Evolutionary conservation across 768 basidiomycete species (phyloP), one percentile per base, ranked within the genome.

Genomic region (Kwoniella mangroviensis): DNA sequence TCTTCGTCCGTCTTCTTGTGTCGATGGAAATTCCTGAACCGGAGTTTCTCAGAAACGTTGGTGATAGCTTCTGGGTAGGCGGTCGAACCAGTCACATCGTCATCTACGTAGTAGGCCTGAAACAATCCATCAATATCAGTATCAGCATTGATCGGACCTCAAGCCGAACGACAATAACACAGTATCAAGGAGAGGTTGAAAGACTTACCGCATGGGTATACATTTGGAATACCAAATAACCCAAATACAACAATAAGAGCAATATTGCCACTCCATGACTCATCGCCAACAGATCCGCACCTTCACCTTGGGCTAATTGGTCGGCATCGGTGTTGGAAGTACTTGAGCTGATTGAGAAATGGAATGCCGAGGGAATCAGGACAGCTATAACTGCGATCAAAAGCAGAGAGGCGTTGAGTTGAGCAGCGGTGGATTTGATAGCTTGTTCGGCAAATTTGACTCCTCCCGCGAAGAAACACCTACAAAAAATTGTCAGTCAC

Each of bases 211-310:
- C 63, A 86, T 87, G 87, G 7, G 87, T 86, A 79, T 86, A 87
- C 81, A 88, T 87, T 74, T 88, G 87, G 82, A 88, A 88, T 71
- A 86, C 79, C 57, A 87, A 83, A 82, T 87, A 81, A 19, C 81
- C 75, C 41, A 76, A 65, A 69, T 82, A 87, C 75, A 87, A 84
- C 57, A 86, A 70, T 45, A 87, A 84, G 7, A 88, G 78, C 42
- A 87, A 82, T 68, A 88, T 84, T 0, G 86, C 84, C 56, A 86
- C 86, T 51, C 86, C 86, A 55, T 86, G 86, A 74, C 85, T 86
- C 73, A 87, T 83, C 56, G 86, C 80, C 53, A 88, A 71, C 13
- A 87, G 70, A 41, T 87, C 84, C 3, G 79, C 65, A 7, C 85
- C 79, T 75, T 87, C 87, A 2, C 51, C 61, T 15, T 63, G 65